These are phyloP conservation scores for Fusarium clavum DNA, from an alignment of 2,329 filamentous ascomycete genomes.

Conservation along the genomic window DNA sequence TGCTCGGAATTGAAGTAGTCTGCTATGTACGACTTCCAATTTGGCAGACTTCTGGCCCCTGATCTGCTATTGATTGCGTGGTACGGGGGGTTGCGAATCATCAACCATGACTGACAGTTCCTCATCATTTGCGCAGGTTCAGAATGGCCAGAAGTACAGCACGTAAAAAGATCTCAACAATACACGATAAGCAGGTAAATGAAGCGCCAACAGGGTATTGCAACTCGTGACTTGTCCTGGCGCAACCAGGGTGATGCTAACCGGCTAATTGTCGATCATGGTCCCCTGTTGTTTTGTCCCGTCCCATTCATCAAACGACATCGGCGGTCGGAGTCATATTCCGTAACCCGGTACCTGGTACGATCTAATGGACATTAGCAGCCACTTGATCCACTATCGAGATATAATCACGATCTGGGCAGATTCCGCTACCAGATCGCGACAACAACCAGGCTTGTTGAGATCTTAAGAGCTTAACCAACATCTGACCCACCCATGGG, in stretches of 20 bases:
- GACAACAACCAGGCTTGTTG: constrained; percentile 26
- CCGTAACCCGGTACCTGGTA: constrained; percentile 35
- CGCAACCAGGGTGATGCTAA: constrained; percentile 15
- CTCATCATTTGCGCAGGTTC: neutral
- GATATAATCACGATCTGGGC: constrained; percentile 40
- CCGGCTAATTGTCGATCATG: constrained; percentile 22
- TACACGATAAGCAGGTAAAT: neutral
- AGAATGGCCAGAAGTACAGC: neutral
- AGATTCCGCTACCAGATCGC: constrained; percentile 36
- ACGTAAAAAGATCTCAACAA: neutral
- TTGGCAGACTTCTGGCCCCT: neutral
- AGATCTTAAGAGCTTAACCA: constrained; percentile 20
- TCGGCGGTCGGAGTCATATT: constrained; percentile 16
- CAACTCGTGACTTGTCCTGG: constrained; percentile 5
- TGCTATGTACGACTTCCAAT: constrained; percentile 22
- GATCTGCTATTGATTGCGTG: neutral
- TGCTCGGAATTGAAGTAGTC: neutral
- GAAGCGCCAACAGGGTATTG: neutral
- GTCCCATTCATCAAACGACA: constrained; percentile 15
- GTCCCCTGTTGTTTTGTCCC: constrained; percentile 8
- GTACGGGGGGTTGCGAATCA: neutral
- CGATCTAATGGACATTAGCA: constrained; percentile 26
- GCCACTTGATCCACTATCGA: constrained; percentile 43
- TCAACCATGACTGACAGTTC: neutral
- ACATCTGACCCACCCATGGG: constrained; percentile 4